A percentile compares a stretch with the other conserved stretches of the same genome.
These are phyloP conservation scores for Xylaria nigripes DNA, from an alignment of 495 filamentous ascomycete genomes.

Conservation along the genomic window DNA sequence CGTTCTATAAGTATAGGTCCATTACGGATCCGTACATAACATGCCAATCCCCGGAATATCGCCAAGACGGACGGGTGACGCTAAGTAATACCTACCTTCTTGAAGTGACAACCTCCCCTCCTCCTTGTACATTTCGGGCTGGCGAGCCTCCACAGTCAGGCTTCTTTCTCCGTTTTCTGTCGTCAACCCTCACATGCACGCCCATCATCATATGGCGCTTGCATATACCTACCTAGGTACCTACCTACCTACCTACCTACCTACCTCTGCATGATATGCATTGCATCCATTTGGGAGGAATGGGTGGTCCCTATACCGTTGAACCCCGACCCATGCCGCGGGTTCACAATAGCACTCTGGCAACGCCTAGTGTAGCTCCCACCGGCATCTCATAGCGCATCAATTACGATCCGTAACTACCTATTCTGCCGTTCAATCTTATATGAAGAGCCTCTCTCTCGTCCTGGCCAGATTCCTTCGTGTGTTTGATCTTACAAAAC, in stretches of 20 bases:
- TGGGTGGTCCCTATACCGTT: no score
- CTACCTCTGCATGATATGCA: constrained; percentile 3
- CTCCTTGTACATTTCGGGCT: neutral
- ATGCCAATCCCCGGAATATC: neutral
- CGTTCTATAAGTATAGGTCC: neutral
- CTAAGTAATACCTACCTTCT: neutral
- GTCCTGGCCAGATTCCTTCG: no score
- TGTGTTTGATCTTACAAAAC: no score
- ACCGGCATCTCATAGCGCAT: no score
- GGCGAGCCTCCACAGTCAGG: constrained; percentile 8
- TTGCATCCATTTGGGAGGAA: constrained; percentile 2
- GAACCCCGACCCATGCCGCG: no score
- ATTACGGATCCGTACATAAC: no score
- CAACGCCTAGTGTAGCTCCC: no score
- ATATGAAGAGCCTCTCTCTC: no score
- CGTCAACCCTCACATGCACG: constrained; percentile 9
- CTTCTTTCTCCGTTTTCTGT: constrained; percentile 11
- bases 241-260: no score
- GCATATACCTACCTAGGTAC: constrained; percentile 5
- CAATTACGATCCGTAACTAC: no score
- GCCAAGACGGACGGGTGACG: constrained; percentile 6
- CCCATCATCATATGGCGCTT: constrained; percentile 14
- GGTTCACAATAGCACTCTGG: no score
- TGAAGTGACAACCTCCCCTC: neutral
- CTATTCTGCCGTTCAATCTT: no score